These are phyloP conservation scores for Malassezia caprae DNA, from an alignment of 1,284 basidiomycete genomes.

Conservation along the genomic window DNA sequence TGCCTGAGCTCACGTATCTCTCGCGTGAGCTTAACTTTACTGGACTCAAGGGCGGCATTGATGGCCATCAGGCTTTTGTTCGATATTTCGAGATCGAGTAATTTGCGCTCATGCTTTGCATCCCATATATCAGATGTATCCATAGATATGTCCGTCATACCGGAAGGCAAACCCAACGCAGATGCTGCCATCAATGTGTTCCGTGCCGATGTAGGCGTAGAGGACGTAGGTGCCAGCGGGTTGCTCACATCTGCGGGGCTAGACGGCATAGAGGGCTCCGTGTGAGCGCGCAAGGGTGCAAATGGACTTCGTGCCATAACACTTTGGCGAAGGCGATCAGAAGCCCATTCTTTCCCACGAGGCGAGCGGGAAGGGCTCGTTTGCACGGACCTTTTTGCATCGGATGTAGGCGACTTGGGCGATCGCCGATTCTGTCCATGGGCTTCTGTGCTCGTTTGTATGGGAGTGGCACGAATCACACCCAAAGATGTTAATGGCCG, in stretches of 20 bases:
- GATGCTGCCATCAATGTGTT: not conserved
- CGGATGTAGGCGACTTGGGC: not conserved
- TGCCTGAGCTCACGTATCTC: conserved; percentile 48
- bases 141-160: not conserved
- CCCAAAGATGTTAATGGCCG: not conserved
- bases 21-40: conserved; percentile 47
- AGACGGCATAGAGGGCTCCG: not conserved
- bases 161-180: not conserved
- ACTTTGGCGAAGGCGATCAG: not conserved
- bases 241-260: not conserved
- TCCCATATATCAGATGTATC: conserved; percentile 15
- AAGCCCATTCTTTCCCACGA: not conserved
- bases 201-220: not conserved
- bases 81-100: conserved; percentile 51
- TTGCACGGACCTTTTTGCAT: not conserved
- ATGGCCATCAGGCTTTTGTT: conserved; percentile 50
- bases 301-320: not conserved
- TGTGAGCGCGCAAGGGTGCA: not conserved
- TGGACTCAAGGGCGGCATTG: conserved; percentile 49
- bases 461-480: not conserved
- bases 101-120: conserved; percentile 40
- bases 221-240: not conserved
- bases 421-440: not conserved
- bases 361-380: not conserved
- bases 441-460: not conserved